These are phyloP conservation scores for Areca catechu DNA, from an alignment of 176 grass and related monocot species.

Conservation along the genomic window DNA sequence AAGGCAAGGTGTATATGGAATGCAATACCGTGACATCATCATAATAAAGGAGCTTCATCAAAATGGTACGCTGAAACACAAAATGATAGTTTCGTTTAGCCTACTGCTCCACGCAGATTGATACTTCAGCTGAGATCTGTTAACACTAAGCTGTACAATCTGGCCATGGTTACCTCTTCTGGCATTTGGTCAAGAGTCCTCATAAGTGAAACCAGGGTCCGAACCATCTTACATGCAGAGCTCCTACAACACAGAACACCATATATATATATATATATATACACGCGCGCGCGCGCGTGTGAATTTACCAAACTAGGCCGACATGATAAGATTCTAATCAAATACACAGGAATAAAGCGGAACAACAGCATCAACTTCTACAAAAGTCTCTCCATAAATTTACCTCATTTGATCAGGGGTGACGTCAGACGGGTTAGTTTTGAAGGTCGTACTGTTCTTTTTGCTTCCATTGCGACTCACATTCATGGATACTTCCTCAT, in stretches of 20 bases:
- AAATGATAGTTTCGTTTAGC: not conserved
- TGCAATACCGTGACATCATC: slow-evolving; percentile 66
- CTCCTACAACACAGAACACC: slow-evolving; percentile 35
- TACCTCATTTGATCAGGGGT: slow-evolving; percentile 99
- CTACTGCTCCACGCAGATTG: no score
- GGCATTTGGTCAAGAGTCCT: slow-evolving; percentile 98
- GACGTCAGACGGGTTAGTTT: slow-evolving; percentile 58
- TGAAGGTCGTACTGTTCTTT: slow-evolving; percentile 55
- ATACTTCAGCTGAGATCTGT: no score
- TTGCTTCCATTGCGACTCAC: slow-evolving; percentile 78
- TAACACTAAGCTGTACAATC: no score
- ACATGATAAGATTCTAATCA: not conserved
- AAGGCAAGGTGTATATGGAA: slow-evolving; percentile 1
- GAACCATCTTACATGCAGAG: slow-evolving; percentile 96
- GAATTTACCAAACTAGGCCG: not conserved
- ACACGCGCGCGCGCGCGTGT: no score
- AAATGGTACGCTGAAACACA: slow-evolving; percentile 75
- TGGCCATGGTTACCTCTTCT: slow-evolving; percentile 47
- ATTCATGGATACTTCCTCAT: slow-evolving; percentile 86
- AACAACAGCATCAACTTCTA: no score
- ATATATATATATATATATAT: no score
- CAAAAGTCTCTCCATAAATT: not conserved
- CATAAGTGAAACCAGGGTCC: slow-evolving; percentile 94
- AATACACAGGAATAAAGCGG: no score
- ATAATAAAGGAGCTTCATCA: slow-evolving; percentile 97